A percentile compares a stretch with the other conserved stretches of the same genome.
Conservation (phyloP, 169 alveolate genomes). For the Cryptosporidium ubiquitum region DNA sequence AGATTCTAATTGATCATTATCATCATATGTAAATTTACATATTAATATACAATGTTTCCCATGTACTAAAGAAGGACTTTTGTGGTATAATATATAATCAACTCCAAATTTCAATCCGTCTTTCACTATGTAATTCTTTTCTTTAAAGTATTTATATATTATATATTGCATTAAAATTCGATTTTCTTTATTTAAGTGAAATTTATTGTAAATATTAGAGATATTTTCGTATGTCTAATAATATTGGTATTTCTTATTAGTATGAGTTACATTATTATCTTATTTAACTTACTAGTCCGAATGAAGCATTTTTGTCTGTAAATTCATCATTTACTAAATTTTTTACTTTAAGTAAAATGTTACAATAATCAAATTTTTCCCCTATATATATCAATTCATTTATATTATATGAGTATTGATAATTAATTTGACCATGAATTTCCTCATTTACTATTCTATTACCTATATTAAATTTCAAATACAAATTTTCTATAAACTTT, state of each 20-base stretch:
- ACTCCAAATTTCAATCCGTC: conserved; percentile 65
- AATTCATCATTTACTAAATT: neutral
- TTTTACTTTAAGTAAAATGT: neutral
- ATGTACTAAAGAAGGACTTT: conserved; percentile 14
- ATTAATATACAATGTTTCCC: conserved; percentile 23
- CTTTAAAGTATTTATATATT: conserved; percentile 18
- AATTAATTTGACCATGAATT: neutral
- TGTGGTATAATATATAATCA: conserved; percentile 12
- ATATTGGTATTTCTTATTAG: neutral
- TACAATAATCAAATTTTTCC: neutral
- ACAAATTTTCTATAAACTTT: neutral
- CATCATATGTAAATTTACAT: conserved; percentile 6
- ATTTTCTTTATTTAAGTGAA: neutral
- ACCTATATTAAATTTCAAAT: neutral
- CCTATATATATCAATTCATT: conserved; percentile 29
- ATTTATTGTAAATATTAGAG: neutral
- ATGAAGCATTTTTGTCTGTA: neutral
- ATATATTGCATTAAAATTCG: neutral
- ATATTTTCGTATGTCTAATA: conserved; percentile 21
- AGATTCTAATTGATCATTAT: neutral
- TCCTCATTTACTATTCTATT: neutral
- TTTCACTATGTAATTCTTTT: conserved; percentile 19
- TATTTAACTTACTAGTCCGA: conserved; percentile 25
- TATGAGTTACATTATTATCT: no score
- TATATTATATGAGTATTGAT: neutral